A percentile compares a stretch with the other conserved stretches of the same genome.
phyloP scores from a whole-genome alignment of 768 basidiomycete species.

The Lactarius indigo region DNA sequence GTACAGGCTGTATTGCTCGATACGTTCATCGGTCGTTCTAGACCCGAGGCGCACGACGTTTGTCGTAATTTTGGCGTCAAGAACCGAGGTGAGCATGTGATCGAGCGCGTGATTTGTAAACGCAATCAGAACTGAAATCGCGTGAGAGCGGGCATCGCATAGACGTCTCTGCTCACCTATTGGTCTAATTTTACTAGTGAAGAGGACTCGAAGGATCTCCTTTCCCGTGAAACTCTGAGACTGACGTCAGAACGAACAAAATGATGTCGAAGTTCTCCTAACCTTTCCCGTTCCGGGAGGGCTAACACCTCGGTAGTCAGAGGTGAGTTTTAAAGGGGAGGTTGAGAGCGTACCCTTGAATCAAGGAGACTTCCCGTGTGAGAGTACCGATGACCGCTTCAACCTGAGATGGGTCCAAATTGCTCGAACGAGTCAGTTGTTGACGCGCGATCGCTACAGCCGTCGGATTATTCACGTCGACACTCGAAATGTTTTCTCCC shows the following conservation, averaged over 20 bases:
- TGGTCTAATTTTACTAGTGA: constrained; percentile 48
- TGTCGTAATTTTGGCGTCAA: constrained; percentile 60
- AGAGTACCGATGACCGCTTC: constrained; percentile 64
- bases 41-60: constrained; percentile 68
- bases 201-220: constrained; percentile 64
- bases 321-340: not conserved
- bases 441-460: constrained; percentile 48
- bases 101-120: constrained; percentile 82
- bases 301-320: too few relatives aligned
- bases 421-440: constrained; percentile 45
- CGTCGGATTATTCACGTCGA: constrained; percentile 39
- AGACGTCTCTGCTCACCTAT: constrained; percentile 35
- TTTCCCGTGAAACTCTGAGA: constrained; percentile 61
- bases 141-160: not conserved
- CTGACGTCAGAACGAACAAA: not conserved
- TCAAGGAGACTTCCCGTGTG: constrained; percentile 56
- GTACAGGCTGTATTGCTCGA: constrained; percentile 59
- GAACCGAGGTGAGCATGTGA: constrained; percentile 60
- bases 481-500: constrained; percentile 35
- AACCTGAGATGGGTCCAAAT: constrained; percentile 67
- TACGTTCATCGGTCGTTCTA: constrained; percentile 56
- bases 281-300: too few relatives aligned
- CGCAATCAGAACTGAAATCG: constrained; percentile 43
- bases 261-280: too few relatives aligned
- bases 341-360: constrained; percentile 57